Evolutionary conservation across 2,329 filamentous ascomycete species (phyloP), one percentile per base, ranked within the genome.

Genomic region (Fonsecaea nubica): DNA sequence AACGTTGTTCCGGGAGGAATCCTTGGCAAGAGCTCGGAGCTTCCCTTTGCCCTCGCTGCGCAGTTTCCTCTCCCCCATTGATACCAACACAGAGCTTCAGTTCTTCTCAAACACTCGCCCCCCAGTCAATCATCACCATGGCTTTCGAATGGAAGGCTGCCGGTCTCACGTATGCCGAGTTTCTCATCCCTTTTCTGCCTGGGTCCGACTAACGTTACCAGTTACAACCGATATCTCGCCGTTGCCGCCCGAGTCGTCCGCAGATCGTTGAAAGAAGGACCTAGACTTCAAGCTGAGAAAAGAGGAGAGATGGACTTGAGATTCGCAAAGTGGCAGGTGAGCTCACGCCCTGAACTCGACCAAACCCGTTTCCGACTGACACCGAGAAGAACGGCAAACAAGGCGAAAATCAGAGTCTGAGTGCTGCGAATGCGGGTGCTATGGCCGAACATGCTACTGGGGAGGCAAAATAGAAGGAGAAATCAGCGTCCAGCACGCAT

Each of bases 221-320:
- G 95, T 85, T 99, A 99, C 92, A 99, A 99, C 90, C 95, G 93
- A 85, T 98, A 97, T 90, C 90, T 99, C 80, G 89, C 93, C 79
- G 88, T 99, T 84, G 93, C 95, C 78, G 89, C 93, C 82, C 93
- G 93, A 82, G 91, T 92, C 79, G 92, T 99, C 81, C 95, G 96
- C 85, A 91, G 92, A 81, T 96, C 93, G 80, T 87, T 99, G 81
- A 97, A 98, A 87, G 95, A 99, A 78, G 92, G 95, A 66, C 90
- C 93, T 85, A 89, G 95, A 84, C 81, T 97, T 74, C 80, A 80
- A 74, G 93, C 93, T 72, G 95, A 98, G 88, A 90, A 92, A 79
- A 89, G 95, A 80, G 93, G 93, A 78, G 88, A 93, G 82, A 90
- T 90, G 83, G 94, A 98, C 63, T 83, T 99, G 76, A 89, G 89